phyloP scores from a whole-genome alignment of 257 asterid species.

The Rubia yunnanensis region DNA sequence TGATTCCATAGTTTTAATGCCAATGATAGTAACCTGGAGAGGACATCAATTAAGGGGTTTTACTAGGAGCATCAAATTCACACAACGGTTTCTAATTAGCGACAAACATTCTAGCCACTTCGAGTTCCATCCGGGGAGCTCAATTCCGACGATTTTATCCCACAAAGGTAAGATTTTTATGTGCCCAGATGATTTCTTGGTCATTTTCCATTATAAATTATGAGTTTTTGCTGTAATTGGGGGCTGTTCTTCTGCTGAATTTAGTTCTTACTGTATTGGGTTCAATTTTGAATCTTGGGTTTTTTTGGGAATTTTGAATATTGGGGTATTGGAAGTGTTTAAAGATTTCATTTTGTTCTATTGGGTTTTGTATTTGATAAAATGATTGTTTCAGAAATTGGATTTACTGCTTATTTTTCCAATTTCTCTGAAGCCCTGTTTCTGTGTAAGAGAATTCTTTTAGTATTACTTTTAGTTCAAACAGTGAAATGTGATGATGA shows the following conservation, averaged over 20 bases:
- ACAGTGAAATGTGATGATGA: not conserved
- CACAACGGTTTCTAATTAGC: not conserved
- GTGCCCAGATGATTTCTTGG: not conserved
- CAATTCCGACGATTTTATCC: not conserved
- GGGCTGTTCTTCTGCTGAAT: not conserved
- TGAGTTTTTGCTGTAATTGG: not conserved
- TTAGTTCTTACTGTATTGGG: not conserved
- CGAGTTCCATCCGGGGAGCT: not conserved
- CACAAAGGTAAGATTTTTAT: slow-evolving; percentile 5
- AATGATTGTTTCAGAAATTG: not conserved
- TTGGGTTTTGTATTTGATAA: not conserved
- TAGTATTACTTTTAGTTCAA: not conserved
- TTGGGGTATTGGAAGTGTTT: not conserved
- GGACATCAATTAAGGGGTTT: not conserved
- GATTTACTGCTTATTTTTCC: not conserved
- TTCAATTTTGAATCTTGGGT: not conserved
- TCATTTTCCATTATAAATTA: not conserved
- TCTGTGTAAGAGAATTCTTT: not conserved
- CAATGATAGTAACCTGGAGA: not conserved
- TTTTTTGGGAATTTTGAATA: not conserved
- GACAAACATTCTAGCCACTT: too few species aligned
- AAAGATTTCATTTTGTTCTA: not conserved
- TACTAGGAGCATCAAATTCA: not conserved
- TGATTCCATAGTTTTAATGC: not conserved
- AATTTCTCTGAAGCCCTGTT: not conserved